Conservation (phyloP, 2,329 filamentous ascomycete genomes). For the Cladosporium cucumerinum region DNA sequence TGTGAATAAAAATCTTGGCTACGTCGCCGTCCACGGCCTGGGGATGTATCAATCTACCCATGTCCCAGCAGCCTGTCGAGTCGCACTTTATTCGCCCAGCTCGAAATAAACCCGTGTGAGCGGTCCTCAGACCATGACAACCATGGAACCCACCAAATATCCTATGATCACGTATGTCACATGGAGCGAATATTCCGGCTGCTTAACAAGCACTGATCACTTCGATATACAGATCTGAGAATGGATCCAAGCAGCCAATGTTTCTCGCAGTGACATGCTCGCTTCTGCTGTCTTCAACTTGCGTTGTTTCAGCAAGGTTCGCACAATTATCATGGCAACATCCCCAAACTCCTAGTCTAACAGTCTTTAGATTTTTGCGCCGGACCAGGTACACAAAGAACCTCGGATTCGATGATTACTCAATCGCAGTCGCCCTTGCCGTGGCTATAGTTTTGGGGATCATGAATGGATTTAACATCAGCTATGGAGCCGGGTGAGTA, state of each 20-base stretch:
- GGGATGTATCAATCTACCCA: not conserved
- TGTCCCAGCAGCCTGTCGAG: not conserved
- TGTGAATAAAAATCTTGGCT: not conserved
- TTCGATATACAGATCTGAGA: not conserved
- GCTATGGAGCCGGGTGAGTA: slow-evolving; percentile 10
- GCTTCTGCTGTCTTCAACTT: not conserved
- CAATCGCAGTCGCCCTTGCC: not conserved
- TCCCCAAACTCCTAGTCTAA: not conserved
- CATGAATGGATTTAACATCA: slow-evolving; percentile 13
- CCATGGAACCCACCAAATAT: not conserved
- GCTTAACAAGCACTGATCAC: not conserved
- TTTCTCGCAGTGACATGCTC: slow-evolving; percentile 5
- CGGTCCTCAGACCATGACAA: not conserved
- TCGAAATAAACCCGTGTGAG: not conserved
- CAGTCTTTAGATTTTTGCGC: not conserved
- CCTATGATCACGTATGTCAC: not conserved
- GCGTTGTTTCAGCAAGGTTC: slow-evolving; percentile 7
- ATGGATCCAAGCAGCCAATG: slow-evolving; percentile 9
- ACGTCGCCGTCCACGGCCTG: not conserved
- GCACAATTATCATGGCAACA: not conserved
- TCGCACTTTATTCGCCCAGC: not conserved
- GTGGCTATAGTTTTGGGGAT: not conserved
- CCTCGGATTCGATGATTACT: slow-evolving; percentile 4
- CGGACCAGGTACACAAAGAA: not conserved
- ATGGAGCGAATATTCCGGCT: not conserved